These are phyloP conservation scores for Hansenula lynferdii DNA, from an alignment of 1,139 yeast genomes.

Conservation along the genomic window DNA sequence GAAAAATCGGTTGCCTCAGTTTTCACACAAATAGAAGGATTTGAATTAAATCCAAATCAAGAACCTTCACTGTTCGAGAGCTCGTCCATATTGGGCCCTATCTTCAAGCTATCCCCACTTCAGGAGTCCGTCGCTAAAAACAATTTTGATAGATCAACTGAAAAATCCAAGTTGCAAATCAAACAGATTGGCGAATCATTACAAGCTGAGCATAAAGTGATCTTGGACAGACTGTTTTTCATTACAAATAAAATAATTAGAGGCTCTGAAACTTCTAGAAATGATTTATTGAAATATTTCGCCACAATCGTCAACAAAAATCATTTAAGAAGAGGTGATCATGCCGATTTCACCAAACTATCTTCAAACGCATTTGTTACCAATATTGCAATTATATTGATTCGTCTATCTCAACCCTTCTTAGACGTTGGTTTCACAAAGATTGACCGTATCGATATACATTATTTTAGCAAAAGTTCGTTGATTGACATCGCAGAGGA, in stretches of 20 bases:
- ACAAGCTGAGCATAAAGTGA: constrained; percentile 53
- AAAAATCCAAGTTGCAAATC: constrained; percentile 37
- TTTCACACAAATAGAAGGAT: constrained; percentile 54
- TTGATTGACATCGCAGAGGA: constrained; percentile 71
- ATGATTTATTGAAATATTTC: constrained; percentile 59
- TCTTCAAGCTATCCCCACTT: constrained; percentile 72
- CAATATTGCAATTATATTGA: constrained; percentile 63
- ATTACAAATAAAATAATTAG: constrained; percentile 75
- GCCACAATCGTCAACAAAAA: constrained; percentile 70
- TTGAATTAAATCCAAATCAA: constrained; percentile 29
- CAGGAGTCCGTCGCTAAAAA: constrained; percentile 43
- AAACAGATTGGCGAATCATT: constrained; percentile 48
- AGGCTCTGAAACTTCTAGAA: constrained; percentile 63
- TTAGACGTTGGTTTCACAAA: constrained; percentile 61
- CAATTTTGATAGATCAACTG: constrained; percentile 35
- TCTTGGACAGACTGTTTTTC: constrained; percentile 57
- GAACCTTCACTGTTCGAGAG: constrained; percentile 50
- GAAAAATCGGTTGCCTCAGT: constrained; percentile 59
- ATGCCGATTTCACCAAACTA: constrained; percentile 61
- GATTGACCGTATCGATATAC: constrained; percentile 69
- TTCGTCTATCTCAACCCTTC: constrained; percentile 79
- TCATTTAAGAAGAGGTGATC: constrained; percentile 85
- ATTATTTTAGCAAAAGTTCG: constrained; percentile 48
- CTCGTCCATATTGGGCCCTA: constrained; percentile 70
- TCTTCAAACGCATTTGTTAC: constrained; percentile 82